phyloP scores from a whole-genome alignment of 2,329 filamentous ascomycete genomes.

The Sporothrix brunneoviolacea region DNA sequence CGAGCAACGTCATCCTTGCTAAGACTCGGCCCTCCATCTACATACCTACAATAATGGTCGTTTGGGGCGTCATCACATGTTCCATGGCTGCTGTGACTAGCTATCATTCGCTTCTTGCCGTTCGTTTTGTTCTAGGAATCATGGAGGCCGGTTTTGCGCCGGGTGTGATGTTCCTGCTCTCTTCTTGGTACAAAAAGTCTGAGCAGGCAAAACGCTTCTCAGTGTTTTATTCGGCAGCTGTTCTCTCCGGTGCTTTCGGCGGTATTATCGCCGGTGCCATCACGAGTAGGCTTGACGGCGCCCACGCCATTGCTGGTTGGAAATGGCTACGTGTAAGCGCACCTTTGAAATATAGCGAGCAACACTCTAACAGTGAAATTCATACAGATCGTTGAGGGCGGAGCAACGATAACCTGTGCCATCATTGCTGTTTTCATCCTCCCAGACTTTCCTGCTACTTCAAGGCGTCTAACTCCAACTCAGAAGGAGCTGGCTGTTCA shows the following conservation, averaged over 20 bases:
- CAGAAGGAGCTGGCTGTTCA: slow-evolving; percentile 56
- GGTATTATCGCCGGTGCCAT: slow-evolving; percentile 55
- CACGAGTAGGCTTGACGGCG: slow-evolving; percentile 44
- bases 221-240: slow-evolving; percentile 62
- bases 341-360: too few species aligned
- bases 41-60: slow-evolving; percentile 32
- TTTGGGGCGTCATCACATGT: slow-evolving; percentile 34
- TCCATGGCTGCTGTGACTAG: slow-evolving; percentile 32
- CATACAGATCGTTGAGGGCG: slow-evolving; percentile 47
- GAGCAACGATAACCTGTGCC: slow-evolving; percentile 49
- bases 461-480: slow-evolving; percentile 46
- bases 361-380: too few species aligned
- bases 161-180: slow-evolving; percentile 52
- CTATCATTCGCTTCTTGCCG: slow-evolving; percentile 26
- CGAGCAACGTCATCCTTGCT: slow-evolving; percentile 34
- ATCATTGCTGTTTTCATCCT: slow-evolving; percentile 56
- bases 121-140: slow-evolving; percentile 44
- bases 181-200: slow-evolving; percentile 53
- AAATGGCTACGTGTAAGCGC: slow-evolving; percentile 43
- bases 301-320: slow-evolving; percentile 39
- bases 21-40: slow-evolving; percentile 33
- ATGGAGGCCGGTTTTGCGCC: slow-evolving; percentile 52
- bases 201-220: slow-evolving; percentile 30
- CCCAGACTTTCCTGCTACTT: slow-evolving; percentile 62
- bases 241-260: slow-evolving; percentile 58